A percentile compares a stretch with the other conserved stretches of the same genome.
Evolutionary conservation across 1,284 basidiomycete genomes (phyloP).

Genomic region (Pyrrhoderma lamaoense): DNA sequence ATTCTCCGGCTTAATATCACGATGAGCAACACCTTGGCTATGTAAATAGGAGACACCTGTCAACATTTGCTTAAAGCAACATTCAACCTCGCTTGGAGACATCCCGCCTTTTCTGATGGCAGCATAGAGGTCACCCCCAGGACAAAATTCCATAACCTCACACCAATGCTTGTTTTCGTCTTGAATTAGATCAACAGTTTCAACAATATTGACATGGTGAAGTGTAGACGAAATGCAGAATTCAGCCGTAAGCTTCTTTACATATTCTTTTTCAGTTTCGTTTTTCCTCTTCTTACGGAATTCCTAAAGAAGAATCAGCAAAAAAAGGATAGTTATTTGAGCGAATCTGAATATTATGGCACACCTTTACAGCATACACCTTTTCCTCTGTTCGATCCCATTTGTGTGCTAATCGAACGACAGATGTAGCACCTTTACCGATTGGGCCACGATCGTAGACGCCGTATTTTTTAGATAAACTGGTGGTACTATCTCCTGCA

Average conservation of each 20-base stretch:
- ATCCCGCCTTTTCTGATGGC: conserved; percentile 98
- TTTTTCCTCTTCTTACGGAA: conserved; percentile 98
- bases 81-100: conserved; percentile 91
- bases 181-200: conserved; percentile 97
- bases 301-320: conserved; percentile 50
- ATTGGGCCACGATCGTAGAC: conserved; percentile 96
- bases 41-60: conserved; percentile 87
- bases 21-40: conserved; percentile 93
- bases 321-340: too few species aligned
- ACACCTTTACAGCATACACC: conserved; percentile 96
- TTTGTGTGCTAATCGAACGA: conserved; percentile 95
- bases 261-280: conserved; percentile 98
- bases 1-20: conserved; percentile 98
- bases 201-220: conserved; percentile 94
- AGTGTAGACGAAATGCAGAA: conserved; percentile 98
- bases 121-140: conserved; percentile 93
- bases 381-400: conserved; percentile 97
- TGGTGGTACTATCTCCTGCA: conserved; percentile 53
- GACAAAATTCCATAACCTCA: conserved; percentile 99
- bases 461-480: conserved; percentile 88
- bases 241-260: conserved; percentile 99
- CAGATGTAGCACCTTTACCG: conserved; percentile 95
- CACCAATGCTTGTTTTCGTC: conserved; percentile 97
- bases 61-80: conserved; percentile 96
- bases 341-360: conserved; percentile 21